Base-by-base conservation (phyloP, 768 basidiomycete genomes). In the Tephrocybe sp. region DNA sequence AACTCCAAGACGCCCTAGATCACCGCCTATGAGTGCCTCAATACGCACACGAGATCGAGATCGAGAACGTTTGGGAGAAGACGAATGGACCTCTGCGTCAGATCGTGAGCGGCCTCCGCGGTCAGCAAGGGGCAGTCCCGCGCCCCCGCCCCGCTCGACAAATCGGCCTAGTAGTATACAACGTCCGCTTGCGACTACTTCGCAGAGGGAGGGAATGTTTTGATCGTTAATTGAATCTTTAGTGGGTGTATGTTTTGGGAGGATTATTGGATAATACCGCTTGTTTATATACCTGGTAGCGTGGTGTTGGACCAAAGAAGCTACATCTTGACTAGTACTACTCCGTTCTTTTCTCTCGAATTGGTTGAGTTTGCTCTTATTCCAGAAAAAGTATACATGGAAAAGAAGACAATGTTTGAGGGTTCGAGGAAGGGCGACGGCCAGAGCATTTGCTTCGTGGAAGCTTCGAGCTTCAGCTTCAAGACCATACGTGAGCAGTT, bases 91-190 rank as follows among this genome's bases (percentile, higher is more conserved):
- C 27, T 26, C 30, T 25, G 24, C 25, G 8, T 42, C 34, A 7
- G 60, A 37, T 22, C 44, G 64, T 53, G 57, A 66, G 11, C 42
- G 69, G 34, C 65, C 69, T 1, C 64, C 66, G 19, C 60, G 72
- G 43, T 60, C 66, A 6, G 52, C 62, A 26, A 60, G 66, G 42
- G 66, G 63, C 13, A 75, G 75, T 57, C 78, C 78, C n/a, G 79
- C 77, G 1, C 82, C 78, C 0, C 79, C 83, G 3, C 86, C 87
- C 15, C 75, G 87, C 42, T 88, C 87, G 47, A 70, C 71, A 18
- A 82, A 86, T 64, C 72, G 87, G 9, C 87, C 88, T 2, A 77
- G 79, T 11, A 87, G 84, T 60, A 61, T 71, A 12, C 72, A 70
- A 53, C 74, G 78, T 18, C 72, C 78, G 16, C 75, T 79, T 4